phyloP scores from a whole-genome alignment of 1,284 basidiomycete genomes.

The Coniophora puteana region DNA sequence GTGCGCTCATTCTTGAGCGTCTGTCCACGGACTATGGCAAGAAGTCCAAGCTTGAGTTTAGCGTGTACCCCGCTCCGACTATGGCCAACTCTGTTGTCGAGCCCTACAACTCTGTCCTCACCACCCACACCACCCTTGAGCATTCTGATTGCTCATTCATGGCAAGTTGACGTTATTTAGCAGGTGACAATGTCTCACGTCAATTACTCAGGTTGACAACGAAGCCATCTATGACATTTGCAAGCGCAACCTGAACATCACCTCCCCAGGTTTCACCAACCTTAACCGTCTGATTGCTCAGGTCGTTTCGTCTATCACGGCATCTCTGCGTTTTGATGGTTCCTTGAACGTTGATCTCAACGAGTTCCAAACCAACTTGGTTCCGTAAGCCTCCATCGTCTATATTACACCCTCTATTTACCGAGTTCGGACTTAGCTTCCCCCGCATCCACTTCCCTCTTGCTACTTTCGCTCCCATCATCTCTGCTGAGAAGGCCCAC shows the following conservation, averaged over 20 bases:
- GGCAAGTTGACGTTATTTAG: slow-evolving; percentile 40
- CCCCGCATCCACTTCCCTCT: slow-evolving; percentile 93
- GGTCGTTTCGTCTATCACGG: slow-evolving; percentile 82
- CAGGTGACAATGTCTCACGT: not conserved
- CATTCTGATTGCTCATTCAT: slow-evolving; percentile 99
- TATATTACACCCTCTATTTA: slow-evolving; percentile 5
- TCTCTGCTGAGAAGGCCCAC: slow-evolving; percentile 75
- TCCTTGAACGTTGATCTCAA: slow-evolving; percentile 91
- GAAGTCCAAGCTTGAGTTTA: slow-evolving; percentile 99
- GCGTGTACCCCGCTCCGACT: slow-evolving; percentile 93
- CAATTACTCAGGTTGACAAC: slow-evolving; percentile 69
- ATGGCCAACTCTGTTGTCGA: slow-evolving; percentile 98
- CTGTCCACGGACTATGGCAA: slow-evolving; percentile 99
- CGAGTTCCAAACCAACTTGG: slow-evolving; percentile 92
- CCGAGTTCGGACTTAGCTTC: slow-evolving; percentile 26
- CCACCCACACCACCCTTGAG: slow-evolving; percentile 98
- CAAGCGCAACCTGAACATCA: slow-evolving; percentile 83
- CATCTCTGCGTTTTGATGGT: slow-evolving; percentile 76
- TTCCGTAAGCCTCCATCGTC: slow-evolving; percentile 46
- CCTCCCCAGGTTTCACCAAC: slow-evolving; percentile 82
- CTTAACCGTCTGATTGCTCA: slow-evolving; percentile 87
- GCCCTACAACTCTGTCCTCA: slow-evolving; percentile 98
- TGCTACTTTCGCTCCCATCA: slow-evolving; percentile 87
- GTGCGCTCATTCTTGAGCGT: slow-evolving; percentile 95
- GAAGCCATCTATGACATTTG: slow-evolving; percentile 96